Evolutionary conservation across 2,329 filamentous ascomycete species (phyloP).

Genomic region (Diplodia intermedia): DNA sequence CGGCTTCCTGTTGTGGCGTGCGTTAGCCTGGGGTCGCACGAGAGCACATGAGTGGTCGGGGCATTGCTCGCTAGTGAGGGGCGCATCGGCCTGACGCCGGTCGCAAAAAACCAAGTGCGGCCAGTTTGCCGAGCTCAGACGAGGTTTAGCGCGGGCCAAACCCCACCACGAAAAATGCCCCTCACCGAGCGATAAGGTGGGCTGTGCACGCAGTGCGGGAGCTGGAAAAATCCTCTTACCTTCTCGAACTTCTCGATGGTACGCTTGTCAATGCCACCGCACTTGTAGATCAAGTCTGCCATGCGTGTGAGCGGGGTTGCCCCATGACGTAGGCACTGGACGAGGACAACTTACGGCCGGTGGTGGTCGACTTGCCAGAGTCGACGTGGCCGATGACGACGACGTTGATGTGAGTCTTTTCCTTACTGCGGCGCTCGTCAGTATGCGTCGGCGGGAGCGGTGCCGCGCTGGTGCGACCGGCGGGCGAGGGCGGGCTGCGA

Average conservation of each 20-base stretch:
- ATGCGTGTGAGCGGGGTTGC: constrained; percentile 48
- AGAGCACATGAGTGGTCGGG: constrained; percentile 11
- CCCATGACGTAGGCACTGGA: constrained; percentile 37
- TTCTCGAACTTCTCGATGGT: constrained; percentile 99
- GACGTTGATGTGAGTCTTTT: constrained; percentile 92
- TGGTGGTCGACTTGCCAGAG: constrained; percentile 98
- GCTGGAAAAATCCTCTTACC: constrained; percentile 63
- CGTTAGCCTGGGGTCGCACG: constrained; percentile 45
- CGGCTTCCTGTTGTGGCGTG: constrained; percentile 80
- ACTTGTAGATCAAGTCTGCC: constrained; percentile 99
- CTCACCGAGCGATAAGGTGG: constrained; percentile 43
- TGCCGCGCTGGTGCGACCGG: not conserved
- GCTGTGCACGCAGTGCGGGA: constrained; percentile 36
- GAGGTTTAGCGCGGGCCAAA: constrained; percentile 47
- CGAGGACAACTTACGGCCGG: constrained; percentile 68
- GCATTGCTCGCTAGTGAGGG: not conserved
- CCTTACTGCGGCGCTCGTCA: constrained; percentile 70
- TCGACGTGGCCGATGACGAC: constrained; percentile 99
- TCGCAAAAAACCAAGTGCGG: constrained; percentile 26
- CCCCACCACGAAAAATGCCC: constrained; percentile 50
- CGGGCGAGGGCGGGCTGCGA: constrained; percentile 38
- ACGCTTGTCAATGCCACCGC: constrained; percentile 99
- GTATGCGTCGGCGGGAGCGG: constrained; percentile 18
- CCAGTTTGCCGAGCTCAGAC: constrained; percentile 39
- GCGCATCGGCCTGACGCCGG: constrained; percentile 14